Evolutionary conservation across 75 land plant species (phyloP).

Genomic region (Larix kaempferi): DNA sequence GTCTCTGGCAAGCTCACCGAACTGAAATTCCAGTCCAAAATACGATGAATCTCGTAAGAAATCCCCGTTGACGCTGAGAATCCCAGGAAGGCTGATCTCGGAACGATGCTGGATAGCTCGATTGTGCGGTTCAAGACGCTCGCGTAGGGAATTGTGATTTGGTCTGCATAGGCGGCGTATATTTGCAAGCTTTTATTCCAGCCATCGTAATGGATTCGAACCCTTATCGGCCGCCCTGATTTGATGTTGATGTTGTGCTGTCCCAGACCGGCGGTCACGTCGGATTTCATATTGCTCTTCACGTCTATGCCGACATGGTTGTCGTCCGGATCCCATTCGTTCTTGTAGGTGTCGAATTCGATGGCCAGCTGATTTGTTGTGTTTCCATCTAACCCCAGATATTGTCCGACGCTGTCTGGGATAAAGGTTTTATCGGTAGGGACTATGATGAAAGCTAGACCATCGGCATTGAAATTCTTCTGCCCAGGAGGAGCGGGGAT

Average conservation of each 20-base stretch:
- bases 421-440: conserved; percentile 4
- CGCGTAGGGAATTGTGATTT: neutral
- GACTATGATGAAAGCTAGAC: conserved; percentile 40
- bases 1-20: neutral
- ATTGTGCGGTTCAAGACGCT: conserved; percentile 19
- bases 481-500: neutral
- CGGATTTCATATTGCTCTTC: conserved; percentile 14
- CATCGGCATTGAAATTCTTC: conserved; percentile 20
- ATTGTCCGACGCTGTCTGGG: conserved; percentile 20
- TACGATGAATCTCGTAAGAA: conserved; percentile 22
- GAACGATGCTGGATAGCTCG: conserved; percentile 18
- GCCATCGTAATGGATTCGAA: conserved; percentile 32
- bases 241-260: conserved; percentile 16
- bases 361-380: conserved; percentile 23
- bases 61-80: conserved; percentile 32
- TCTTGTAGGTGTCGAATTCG: conserved; percentile 40
- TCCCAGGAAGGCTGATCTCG: conserved; percentile 25
- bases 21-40: conserved; percentile 31
- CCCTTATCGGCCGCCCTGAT: conserved; percentile 16
- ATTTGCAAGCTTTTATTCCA: conserved; percentile 14
- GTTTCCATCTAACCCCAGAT: conserved; percentile 27
- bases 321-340: conserved; percentile 27
- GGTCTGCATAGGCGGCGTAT: conserved; percentile 12
- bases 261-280: conserved; percentile 7
- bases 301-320: conserved; percentile 43